These are phyloP conservation scores for Plantago lanceolata DNA, from an alignment of 305 asterid species.

Conservation along the genomic window DNA sequence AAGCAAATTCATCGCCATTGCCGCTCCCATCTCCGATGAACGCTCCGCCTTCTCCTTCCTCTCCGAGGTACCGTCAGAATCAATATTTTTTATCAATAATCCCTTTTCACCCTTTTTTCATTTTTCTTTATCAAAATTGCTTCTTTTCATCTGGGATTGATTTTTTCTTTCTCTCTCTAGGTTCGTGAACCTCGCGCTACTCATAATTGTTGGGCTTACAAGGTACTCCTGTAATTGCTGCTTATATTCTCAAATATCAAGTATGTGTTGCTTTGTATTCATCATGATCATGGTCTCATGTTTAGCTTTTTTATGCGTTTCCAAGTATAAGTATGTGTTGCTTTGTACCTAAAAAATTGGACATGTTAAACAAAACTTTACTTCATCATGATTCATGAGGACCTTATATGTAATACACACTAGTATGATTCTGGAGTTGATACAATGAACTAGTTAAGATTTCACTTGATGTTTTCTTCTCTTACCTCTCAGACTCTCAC, in stretches of 20 bases:
- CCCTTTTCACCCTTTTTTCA: neutral
- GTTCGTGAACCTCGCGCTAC: conserved; percentile 81
- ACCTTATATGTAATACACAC: too few species aligned
- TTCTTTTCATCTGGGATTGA: too few species aligned
- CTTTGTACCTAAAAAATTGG: too few species aligned
- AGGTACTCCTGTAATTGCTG: too few species aligned
- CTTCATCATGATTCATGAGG: too few species aligned
- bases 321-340: too few species aligned
- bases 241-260: too few species aligned
- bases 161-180: conserved; percentile 28
- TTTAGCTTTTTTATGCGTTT: too few species aligned
- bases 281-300: too few species aligned
- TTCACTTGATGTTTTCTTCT: neutral
- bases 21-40: conserved; percentile 70
- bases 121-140: neutral
- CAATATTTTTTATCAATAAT: neutral
- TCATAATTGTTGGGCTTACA: conserved; percentile 97
- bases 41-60: conserved; percentile 66
- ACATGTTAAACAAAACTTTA: neutral
- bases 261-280: too few species aligned
- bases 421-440: too few species aligned
- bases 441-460: too few species aligned
- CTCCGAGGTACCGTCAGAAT: conserved; percentile 48
- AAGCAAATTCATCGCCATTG: conserved; percentile 88
- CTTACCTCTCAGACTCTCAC: neutral